These are phyloP conservation scores for thale cress (Arabidopsis thaliana) DNA, from an alignment of 345 rosid genomes.

Conservation along the genomic window DNA sequence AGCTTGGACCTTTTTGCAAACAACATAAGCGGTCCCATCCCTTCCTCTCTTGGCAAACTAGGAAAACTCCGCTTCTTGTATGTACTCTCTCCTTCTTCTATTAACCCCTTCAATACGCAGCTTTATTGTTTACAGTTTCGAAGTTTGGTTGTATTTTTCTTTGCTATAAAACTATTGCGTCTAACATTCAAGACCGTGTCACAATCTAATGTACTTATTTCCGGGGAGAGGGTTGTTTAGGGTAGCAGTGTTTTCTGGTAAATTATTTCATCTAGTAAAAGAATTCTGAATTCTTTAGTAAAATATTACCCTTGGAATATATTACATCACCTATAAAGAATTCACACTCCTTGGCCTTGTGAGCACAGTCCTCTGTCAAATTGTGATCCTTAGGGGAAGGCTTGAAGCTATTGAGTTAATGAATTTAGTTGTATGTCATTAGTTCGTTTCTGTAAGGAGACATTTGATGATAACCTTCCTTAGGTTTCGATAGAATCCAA, in stretches of 20 bases:
- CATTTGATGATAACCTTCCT: neutral
- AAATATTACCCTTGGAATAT: neutral
- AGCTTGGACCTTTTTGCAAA: constrained; percentile 89
- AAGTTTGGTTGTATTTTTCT: constrained; percentile 1
- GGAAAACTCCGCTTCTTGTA: constrained; percentile 72
- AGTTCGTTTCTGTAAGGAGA: neutral
- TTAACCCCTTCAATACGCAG: neutral
- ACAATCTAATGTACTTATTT: neutral
- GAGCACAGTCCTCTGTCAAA: neutral
- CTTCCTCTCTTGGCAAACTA: constrained; percentile 62
- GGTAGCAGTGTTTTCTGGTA: neutral
- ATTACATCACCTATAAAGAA: neutral
- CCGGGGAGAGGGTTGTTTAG: neutral
- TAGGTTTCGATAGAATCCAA: neutral
- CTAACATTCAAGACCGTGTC: neutral
- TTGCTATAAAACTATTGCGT: constrained; percentile 3
- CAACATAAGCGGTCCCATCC: constrained; percentile 56
- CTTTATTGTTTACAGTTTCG: neutral
- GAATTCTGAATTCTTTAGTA: neutral
- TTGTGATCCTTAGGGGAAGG: neutral
- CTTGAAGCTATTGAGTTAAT: neutral
- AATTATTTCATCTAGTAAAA: neutral
- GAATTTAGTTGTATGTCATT: neutral
- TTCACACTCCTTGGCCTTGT: neutral
- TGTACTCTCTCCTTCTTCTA: constrained; percentile 28